phyloP scores from a whole-genome alignment of 768 basidiomycete genomes.

The Mycena filopes region DNA sequence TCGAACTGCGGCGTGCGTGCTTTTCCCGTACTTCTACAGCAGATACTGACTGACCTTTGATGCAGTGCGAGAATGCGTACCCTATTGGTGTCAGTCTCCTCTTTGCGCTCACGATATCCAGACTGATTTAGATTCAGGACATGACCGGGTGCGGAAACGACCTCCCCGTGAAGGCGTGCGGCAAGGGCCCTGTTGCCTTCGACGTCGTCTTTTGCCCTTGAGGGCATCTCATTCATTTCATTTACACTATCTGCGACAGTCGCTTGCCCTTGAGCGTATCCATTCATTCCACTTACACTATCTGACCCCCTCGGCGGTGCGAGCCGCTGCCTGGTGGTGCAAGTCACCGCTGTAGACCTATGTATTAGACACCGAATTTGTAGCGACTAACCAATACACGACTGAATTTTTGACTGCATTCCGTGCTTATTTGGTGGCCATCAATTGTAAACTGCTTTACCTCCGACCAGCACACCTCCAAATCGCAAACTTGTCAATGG shows the following conservation, averaged over 20 bases:
- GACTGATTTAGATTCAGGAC: constrained; percentile 15
- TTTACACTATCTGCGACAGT: no score
- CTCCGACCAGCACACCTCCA: neutral
- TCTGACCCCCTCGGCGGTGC: neutral
- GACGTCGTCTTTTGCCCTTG: constrained; percentile 29
- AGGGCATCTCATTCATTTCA: neutral
- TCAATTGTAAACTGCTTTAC: no score
- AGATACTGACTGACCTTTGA: neutral
- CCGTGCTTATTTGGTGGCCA: no score
- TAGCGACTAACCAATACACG: neutral
- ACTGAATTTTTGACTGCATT: neutral
- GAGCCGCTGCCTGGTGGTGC: constrained; percentile 13
- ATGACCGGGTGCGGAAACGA: constrained; percentile 27
- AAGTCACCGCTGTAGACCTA: constrained; percentile 4
- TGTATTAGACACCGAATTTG: neutral
- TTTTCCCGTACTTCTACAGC: neutral
- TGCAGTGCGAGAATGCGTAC: constrained; percentile 26
- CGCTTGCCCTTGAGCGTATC: no score
- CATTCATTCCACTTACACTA: neutral
- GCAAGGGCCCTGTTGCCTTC: constrained; percentile 19
- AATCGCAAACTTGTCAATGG: neutral
- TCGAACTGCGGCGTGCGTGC: constrained; percentile 20
- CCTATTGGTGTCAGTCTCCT: constrained; percentile 25
- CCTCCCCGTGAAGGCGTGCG: constrained; percentile 29
- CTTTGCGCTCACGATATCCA: neutral